A percentile compares a stretch with the other conserved stretches of the same genome.
Evolutionary conservation across 441 rosid genomes (phyloP).

Genomic region (Eutrema salsugineum): DNA sequence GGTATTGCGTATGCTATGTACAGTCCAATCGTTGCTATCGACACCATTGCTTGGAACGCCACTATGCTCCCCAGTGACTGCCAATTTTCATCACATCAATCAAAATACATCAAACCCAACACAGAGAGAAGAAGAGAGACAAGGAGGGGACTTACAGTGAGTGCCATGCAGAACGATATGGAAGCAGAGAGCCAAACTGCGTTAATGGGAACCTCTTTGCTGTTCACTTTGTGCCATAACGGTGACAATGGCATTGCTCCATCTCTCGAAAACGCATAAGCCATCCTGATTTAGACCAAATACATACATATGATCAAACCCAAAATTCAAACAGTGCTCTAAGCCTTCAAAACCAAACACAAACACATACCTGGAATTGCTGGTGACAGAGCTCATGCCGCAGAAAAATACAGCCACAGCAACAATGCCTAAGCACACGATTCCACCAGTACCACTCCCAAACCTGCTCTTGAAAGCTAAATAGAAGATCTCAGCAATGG

Average conservation of each 20-base stretch:
- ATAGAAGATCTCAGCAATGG: conserved; percentile 90
- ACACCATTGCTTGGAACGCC: conserved; percentile 97
- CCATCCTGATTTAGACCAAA: conserved; percentile 59
- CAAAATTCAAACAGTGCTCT: not conserved
- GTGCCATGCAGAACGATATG: conserved; percentile 91
- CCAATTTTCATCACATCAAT: conserved; percentile 20
- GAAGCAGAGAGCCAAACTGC: conserved; percentile 86
- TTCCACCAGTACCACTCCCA: conserved; percentile 85
- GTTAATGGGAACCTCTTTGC: conserved; percentile 79
- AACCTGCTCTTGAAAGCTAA: conserved; percentile 81
- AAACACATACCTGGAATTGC: conserved; percentile 76
- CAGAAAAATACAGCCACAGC: conserved; percentile 93
- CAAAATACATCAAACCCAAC: not conserved
- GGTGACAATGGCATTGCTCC: conserved; percentile 93
- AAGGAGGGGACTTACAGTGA: conserved; percentile 59
- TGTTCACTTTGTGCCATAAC: conserved; percentile 90
- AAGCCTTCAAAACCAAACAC: not conserved
- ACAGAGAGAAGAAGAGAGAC: not conserved
- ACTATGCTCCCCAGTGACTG: conserved; percentile 91
- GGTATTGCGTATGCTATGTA: conserved; percentile 96
- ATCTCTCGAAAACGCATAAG: conserved; percentile 96
- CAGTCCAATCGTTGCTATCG: conserved; percentile 91
- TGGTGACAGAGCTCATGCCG: conserved; percentile 96
- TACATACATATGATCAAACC: not conserved
- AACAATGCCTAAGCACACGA: conserved; percentile 79